Evolutionary conservation across 768 basidiomycete species (phyloP).

Genomic region (Suillus subalutaceus): DNA sequence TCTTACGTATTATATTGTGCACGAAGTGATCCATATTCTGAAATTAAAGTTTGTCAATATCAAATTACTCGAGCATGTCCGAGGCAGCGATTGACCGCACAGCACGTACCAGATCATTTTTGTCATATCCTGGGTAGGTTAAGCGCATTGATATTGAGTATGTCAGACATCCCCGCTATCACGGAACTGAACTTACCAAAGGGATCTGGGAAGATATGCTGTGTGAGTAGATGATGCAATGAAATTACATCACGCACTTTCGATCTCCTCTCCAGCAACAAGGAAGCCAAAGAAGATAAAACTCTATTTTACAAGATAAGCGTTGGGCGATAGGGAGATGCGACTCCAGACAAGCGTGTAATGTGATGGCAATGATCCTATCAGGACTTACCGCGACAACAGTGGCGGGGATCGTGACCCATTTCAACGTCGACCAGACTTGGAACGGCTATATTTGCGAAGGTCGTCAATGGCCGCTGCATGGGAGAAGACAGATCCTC

Average conservation of each 20-base stretch:
- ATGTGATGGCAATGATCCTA: neutral
- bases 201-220: constrained; percentile 38
- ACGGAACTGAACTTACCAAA: constrained; percentile 37
- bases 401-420: constrained; percentile 69
- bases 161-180: neutral
- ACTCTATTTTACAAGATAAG: constrained; percentile 37
- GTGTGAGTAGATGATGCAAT: neutral
- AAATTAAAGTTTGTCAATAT: constrained; percentile 9
- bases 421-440: constrained; percentile 54
- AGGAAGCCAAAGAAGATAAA: constrained; percentile 78
- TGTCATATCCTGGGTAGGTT: constrained; percentile 56
- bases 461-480: neutral
- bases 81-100: constrained; percentile 14
- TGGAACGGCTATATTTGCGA: constrained; percentile 58
- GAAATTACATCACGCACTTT: constrained; percentile 48
- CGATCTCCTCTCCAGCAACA: constrained; percentile 75
- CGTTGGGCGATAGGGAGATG: constrained; percentile 4
- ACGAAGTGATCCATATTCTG: constrained; percentile 76
- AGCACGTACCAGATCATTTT: constrained; percentile 63
- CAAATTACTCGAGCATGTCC: constrained; percentile 11
- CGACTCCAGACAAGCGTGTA: neutral
- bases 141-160: neutral
- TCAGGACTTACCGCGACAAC: constrained; percentile 45
- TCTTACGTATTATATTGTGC: constrained; percentile 63
- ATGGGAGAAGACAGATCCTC: constrained; percentile 5